Conservation (phyloP, 768 basidiomycete genomes). For the Lactifluus echinatus region DNA sequence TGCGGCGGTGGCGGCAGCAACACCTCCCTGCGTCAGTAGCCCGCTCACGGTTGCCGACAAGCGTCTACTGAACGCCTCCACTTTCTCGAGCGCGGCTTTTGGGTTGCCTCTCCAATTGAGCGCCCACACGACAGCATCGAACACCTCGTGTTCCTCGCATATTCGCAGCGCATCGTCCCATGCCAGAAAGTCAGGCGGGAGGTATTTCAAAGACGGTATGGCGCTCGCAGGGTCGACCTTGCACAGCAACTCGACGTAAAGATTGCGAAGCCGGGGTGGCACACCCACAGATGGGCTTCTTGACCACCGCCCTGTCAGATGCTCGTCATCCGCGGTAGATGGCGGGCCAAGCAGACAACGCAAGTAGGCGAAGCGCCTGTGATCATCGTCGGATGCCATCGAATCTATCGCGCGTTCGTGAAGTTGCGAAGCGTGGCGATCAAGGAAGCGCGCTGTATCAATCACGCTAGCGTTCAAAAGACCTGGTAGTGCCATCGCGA, state of each 20-base stretch:
- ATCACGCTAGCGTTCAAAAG: constrained; percentile 54
- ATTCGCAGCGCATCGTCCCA: constrained; percentile 45
- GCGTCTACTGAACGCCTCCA: constrained; percentile 47
- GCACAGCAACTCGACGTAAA: constrained; percentile 69
- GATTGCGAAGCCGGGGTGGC: constrained; percentile 41
- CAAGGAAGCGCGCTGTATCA: constrained; percentile 64
- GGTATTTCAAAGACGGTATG: constrained; percentile 48
- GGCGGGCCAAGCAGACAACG: constrained; percentile 52
- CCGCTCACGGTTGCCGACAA: constrained; percentile 40
- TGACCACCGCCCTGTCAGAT: constrained; percentile 27
- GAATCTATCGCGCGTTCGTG: constrained; percentile 53
- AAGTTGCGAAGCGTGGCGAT: constrained; percentile 53
- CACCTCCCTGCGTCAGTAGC: constrained; percentile 23
- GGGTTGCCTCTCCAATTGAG: constrained; percentile 56
- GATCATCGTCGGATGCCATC: constrained; percentile 39
- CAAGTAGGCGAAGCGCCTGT: constrained; percentile 68
- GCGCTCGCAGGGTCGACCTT: constrained; percentile 56
- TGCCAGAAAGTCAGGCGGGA: constrained; percentile 48
- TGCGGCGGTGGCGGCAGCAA: too few relatives aligned
- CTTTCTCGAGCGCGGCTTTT: constrained; percentile 55
- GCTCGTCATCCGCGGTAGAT: constrained; percentile 33
- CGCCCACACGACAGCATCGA: constrained; percentile 78
- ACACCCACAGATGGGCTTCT: constrained; percentile 39
- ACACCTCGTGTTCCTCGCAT: constrained; percentile 60
- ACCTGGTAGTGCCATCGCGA: constrained; percentile 53